Evolutionary conservation across 352 stramenopile species (phyloP).

Genomic region (Saprolegnia parasitica): DNA sequence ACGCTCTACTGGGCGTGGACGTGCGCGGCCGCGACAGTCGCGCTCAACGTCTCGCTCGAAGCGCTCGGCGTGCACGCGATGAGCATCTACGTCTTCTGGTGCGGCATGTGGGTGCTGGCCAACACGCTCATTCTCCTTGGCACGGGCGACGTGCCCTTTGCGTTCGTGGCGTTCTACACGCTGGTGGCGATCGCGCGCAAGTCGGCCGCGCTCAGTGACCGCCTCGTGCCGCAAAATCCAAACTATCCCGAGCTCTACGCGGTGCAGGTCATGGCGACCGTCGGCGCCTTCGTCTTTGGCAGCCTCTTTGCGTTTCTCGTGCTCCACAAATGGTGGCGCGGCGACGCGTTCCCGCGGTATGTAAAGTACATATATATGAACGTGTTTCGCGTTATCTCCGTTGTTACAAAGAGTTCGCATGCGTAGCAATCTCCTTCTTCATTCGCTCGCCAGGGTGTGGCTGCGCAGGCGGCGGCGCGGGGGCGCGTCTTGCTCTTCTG

Average conservation of each 20-base stretch:
- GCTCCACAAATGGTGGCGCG: conserved; percentile 20
- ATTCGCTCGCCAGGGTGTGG: too few relatives aligned
- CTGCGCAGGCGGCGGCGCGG: too few relatives aligned
- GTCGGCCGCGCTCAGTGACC: background rate
- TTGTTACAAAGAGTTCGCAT: too few relatives aligned
- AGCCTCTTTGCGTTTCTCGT: conserved; percentile 19
- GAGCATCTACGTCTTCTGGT: conserved; percentile 26
- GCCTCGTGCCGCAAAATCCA: background rate
- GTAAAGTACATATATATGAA: too few relatives aligned
- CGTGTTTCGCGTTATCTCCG: background rate
- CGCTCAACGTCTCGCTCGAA: conserved; percentile 22
- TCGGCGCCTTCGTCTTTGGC: conserved; percentile 21
- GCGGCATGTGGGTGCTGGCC: conserved; percentile 21
- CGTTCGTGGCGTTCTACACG: conserved; percentile 6
- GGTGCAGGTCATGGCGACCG: conserved; percentile 15
- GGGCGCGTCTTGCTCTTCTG: too few relatives aligned
- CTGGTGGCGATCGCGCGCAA: conserved; percentile 12
- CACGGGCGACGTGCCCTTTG: conserved; percentile 25
- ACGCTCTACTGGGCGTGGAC: conserved; percentile 27
- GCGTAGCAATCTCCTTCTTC: too few relatives aligned
- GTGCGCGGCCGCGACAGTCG: conserved; percentile 11
- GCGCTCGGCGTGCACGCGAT: conserved; percentile 8
- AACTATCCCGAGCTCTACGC: conserved; percentile 12
- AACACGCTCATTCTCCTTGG: conserved; percentile 21
- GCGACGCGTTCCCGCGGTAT: background rate